phyloP scores from a whole-genome alignment of 352 stramenopile genomes.

The Pilasporangium apinafurcum region DNA sequence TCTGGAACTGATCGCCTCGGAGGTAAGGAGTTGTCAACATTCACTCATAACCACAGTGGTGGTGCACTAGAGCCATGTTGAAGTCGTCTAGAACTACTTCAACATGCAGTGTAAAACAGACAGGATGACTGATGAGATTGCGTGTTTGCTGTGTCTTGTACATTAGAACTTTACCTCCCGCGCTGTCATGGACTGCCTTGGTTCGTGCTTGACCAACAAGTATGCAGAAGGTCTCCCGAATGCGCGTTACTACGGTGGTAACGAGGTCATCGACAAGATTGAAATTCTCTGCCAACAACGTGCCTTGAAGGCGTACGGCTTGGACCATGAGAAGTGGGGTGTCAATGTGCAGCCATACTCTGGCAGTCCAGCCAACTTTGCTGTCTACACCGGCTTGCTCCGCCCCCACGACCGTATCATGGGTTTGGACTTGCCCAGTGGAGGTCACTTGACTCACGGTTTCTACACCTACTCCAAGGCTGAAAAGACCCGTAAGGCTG shows the following conservation, averaged over 20 bases:
- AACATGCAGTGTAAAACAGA: neutral
- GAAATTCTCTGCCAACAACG: slow-evolving; percentile 94
- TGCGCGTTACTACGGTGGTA: slow-evolving; percentile 97
- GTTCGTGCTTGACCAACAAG: slow-evolving; percentile 99
- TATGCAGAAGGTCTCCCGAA: slow-evolving; percentile 97
- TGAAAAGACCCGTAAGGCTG: slow-evolving; percentile 94
- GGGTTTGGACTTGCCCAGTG: slow-evolving; percentile 97
- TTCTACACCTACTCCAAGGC: slow-evolving; percentile 98
- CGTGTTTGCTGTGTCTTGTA: neutral
- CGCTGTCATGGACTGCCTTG: slow-evolving; percentile 98
- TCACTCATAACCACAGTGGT: neutral
- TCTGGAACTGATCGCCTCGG: slow-evolving; percentile 98
- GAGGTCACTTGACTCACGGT: slow-evolving; percentile 98
- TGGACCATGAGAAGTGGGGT: slow-evolving; percentile 94
- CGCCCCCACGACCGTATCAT: slow-evolving; percentile 99
- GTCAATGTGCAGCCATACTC: slow-evolving; percentile 99
- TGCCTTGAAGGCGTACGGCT: slow-evolving; percentile 91
- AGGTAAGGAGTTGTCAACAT: slow-evolving; percentile 29
- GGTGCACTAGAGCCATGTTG: neutral
- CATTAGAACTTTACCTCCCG: slow-evolving; percentile 99
- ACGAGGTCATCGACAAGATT: slow-evolving; percentile 97
- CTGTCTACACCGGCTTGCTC: slow-evolving; percentile 97
- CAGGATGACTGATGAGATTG: slow-evolving; percentile 2
- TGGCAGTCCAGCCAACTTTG: slow-evolving; percentile 98
- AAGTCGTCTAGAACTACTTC: slow-evolving; percentile 2